Evolutionary conservation across 2,329 filamentous ascomycete genomes (phyloP).

Genomic region (Davidsoniella neocaledoniae): DNA sequence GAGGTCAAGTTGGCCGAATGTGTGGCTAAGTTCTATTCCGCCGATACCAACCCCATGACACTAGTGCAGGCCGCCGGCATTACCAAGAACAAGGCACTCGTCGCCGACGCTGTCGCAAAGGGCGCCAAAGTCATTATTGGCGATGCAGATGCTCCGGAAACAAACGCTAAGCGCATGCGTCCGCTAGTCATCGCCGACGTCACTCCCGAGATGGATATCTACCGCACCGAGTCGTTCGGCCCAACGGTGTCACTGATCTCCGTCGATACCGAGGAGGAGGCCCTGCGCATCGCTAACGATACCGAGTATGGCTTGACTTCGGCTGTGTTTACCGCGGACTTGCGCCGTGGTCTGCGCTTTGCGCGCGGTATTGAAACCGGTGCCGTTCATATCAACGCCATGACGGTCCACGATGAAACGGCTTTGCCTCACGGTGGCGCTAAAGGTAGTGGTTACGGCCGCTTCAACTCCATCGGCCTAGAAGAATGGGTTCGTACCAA

Average conservation of each 20-base stretch:
- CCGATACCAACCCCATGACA: conserved; percentile 47
- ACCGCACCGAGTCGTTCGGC: conserved; percentile 59
- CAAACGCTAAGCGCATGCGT: conserved; percentile 29
- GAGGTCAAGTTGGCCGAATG: conserved; percentile 25
- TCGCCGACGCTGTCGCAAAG: conserved; percentile 50
- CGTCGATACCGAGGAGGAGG: conserved; percentile 54
- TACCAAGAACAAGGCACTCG: conserved; percentile 46
- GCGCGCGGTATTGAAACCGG: conserved; percentile 49
- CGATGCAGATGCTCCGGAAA: conserved; percentile 18
- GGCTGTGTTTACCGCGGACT: conserved; percentile 55
- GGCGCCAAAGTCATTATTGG: conserved; percentile 39
- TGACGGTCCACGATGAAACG: conserved; percentile 49
- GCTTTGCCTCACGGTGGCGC: conserved; percentile 47
- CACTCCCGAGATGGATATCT: conserved; percentile 50
- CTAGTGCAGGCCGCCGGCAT: conserved; percentile 52
- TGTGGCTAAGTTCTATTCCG: conserved; percentile 27
- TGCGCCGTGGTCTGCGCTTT: conserved; percentile 41
- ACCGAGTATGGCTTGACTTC: conserved; percentile 61
- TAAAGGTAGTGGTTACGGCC: conserved; percentile 46
- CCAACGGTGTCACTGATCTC: conserved; percentile 53
- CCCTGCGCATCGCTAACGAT: conserved; percentile 59
- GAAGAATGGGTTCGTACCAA: conserved; percentile 48
- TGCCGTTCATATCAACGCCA: conserved; percentile 49
- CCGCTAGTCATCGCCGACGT: conserved; percentile 54
- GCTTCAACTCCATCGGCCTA: conserved; percentile 40